Evolutionary conservation across 2,329 filamentous ascomycete species (phyloP).

Genomic region (Furcasterigmium furcatum): DNA sequence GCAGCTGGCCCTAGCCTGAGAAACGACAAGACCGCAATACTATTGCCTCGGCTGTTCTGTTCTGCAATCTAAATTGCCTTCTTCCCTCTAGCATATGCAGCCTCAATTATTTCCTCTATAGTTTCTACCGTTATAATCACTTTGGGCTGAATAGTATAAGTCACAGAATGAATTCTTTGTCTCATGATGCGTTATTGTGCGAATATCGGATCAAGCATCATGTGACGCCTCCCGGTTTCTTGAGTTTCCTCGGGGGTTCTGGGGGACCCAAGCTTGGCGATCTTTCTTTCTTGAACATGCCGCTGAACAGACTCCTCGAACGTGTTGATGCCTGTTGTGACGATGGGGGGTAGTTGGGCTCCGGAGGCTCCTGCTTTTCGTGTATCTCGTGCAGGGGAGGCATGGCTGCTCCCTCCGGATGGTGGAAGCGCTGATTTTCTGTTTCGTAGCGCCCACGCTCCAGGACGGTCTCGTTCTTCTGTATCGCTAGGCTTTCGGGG

Average conservation of each 20-base stretch:
- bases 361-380: not conserved
- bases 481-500: slow-evolving; percentile 4
- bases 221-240: slow-evolving; percentile 1
- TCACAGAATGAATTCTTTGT: not conserved
- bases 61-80: no score
- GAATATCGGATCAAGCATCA: not conserved
- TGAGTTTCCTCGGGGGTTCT: slow-evolving; percentile 2
- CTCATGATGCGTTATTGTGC: not conserved
- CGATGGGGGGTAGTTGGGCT: not conserved
- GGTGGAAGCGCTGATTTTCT: slow-evolving; percentile 8
- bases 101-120: no score
- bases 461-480: slow-evolving; percentile 10
- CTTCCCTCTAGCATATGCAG: no score
- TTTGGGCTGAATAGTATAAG: not conserved
- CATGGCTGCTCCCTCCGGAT: slow-evolving; percentile 1
- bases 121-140: no score
- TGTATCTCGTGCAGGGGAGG: not conserved
- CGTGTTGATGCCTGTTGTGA: not conserved
- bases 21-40: no score
- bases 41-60: no score
- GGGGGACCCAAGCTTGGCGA: not conserved
- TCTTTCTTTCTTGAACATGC: slow-evolving; percentile 4
- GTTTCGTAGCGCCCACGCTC: slow-evolving; percentile 11
- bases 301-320: not conserved
- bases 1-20: no score